Evolutionary conservation across 1,284 basidiomycete species (phyloP).

Genomic region (Cryptococcus depauperatus): DNA sequence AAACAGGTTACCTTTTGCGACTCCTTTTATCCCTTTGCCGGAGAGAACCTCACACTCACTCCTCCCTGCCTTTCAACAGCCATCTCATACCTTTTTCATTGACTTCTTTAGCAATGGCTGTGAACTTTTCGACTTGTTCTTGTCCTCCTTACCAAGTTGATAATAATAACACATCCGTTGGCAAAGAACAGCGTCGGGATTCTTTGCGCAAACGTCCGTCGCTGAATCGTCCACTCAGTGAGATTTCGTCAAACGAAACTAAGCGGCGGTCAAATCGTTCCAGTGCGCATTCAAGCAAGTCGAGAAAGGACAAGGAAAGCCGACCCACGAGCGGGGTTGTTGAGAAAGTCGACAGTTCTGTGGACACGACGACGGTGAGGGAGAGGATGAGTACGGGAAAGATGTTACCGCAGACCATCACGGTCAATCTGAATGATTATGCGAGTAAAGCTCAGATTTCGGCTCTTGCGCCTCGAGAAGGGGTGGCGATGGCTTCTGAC

Average conservation of each 20-base stretch:
- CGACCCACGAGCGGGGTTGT: constrained; percentile 26
- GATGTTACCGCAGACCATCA: constrained; percentile 26
- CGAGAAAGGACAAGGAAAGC: constrained; percentile 1
- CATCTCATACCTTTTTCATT: too few species aligned
- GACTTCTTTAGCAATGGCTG: too few species aligned
- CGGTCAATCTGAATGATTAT: constrained; percentile 39
- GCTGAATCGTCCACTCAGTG: constrained; percentile 23
- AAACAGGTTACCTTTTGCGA: too few species aligned
- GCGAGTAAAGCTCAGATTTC: too few species aligned
- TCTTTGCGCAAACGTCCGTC: constrained; percentile 3
- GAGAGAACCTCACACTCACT: too few species aligned
- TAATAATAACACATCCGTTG: too few species aligned
- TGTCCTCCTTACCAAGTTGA: neutral
- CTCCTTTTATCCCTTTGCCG: too few species aligned
- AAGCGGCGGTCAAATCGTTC: constrained; percentile 16
- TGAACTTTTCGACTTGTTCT: too few species aligned
- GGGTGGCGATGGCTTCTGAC: too few species aligned
- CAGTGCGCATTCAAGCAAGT: constrained; percentile 12
- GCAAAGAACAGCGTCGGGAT: too few species aligned
- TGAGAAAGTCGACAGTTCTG: constrained; percentile 14
- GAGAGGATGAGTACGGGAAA: constrained; percentile 15
- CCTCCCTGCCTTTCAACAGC: too few species aligned
- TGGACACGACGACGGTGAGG: neutral
- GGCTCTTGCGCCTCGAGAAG: too few species aligned
- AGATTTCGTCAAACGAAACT: constrained; percentile 26